phyloP scores from a whole-genome alignment of 75 land plant species.

The Adiantum capillusveneris region DNA sequence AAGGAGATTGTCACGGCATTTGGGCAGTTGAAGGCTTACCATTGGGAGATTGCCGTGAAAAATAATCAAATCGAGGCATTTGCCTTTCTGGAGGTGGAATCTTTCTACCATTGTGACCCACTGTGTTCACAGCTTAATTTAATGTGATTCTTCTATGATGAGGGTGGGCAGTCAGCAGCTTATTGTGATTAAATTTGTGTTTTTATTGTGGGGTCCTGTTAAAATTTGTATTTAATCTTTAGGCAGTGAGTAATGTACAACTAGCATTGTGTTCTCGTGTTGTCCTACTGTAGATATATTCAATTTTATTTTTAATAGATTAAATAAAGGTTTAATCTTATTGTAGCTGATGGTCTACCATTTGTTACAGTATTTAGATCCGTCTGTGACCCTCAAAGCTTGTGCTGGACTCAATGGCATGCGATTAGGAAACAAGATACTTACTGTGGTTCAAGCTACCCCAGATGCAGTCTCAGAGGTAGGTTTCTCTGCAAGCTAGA shows the following conservation, averaged over 20 bases:
- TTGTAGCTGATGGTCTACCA: neutral
- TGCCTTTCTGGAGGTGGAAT: conserved; percentile 79
- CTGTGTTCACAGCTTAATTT: too few species aligned
- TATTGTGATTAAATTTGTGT: neutral
- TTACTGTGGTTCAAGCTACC: conserved; percentile 67
- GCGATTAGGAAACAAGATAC: conserved; percentile 59
- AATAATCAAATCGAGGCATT: conserved; percentile 23
- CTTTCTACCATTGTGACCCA: too few species aligned
- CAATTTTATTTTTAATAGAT: too few species aligned
- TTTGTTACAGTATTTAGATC: conserved; percentile 65
- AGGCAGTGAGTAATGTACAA: too few species aligned
- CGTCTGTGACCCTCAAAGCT: conserved; percentile 63
- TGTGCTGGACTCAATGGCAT: conserved; percentile 92
- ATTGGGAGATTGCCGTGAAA: conserved; percentile 37
- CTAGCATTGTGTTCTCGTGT: too few species aligned
- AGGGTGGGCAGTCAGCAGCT: too few species aligned
- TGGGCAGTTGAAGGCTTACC: conserved; percentile 80
- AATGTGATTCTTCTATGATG: too few species aligned
- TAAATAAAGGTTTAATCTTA: too few species aligned
- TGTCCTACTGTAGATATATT: too few species aligned
- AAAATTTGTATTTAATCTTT: too few species aligned
- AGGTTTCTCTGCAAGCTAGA: neutral
- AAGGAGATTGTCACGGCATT: conserved; percentile 75
- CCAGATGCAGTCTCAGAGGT: conserved; percentile 38
- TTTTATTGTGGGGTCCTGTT: too few species aligned